Evolutionary conservation across 116 monocot genomes (phyloP), one percentile per base, ranked within the genome.

Genomic region (Iris pallida): DNA sequence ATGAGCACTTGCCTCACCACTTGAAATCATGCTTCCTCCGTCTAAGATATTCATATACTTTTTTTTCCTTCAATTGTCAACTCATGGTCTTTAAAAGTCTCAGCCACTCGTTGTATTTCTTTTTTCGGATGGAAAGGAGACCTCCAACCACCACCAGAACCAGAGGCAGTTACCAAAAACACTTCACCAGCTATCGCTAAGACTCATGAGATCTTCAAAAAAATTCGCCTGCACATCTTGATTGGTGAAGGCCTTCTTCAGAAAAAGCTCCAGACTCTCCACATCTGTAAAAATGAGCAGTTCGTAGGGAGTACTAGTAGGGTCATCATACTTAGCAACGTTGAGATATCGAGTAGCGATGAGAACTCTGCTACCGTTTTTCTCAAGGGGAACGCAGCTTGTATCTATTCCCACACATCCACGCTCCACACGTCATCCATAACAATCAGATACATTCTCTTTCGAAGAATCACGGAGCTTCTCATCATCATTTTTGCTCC

Each of bases 391-490:
- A 82, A 65, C 17, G 42, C 68, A 20, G 10, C 62, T 8, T 61
- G 61, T 0, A 79, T 40, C 54, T 68, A 40, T 46, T 66, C 52
- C 66, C 51, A 66, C 41, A 53, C 66, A 13, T 20, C 51, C 53
- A 52, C 52, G 4, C n/a, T 64, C 79, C 79, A 79, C 1, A 86
- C 45, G 45, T 82, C 79, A 63, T 86, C 86, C 70, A 86, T 46
- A 0, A 86, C 74, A 4, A 81, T 65, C 5, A 80, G 59, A 54
- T 80, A 76, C 18, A 53, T 42, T 67, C 5, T 63, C 45, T 10
- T 71, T 62, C 52, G 79, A 43, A 16, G 43, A 71, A n/a, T 48
- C n/a, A 43, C 57, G 41, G 5, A 75, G 52, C 44, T 65, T 61
- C 8, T 16, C 12, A 52, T n/a, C n/a, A 52, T 66, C 51, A 66